Conservation (phyloP, 2,329 filamentous ascomycete genomes). For the Penicillium sp. region DNA sequence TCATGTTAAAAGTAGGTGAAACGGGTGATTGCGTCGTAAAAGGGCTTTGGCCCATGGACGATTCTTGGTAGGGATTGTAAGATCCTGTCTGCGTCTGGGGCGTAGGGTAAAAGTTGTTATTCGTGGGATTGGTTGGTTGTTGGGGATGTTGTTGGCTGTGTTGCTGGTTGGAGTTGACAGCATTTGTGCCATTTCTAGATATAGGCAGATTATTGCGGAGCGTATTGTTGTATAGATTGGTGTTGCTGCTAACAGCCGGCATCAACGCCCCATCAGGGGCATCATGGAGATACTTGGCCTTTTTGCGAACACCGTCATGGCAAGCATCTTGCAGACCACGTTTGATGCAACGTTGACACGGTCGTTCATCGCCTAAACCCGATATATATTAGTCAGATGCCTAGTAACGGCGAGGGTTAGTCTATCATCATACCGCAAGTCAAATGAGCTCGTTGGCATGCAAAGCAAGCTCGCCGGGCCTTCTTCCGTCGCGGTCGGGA, state of each 20-base stretch:
- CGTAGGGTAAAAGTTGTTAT: conserved; percentile 28
- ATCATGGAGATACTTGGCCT: conserved; percentile 97
- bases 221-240: conserved; percentile 43
- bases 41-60: conserved; percentile 44
- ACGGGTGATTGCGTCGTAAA: conserved; percentile 59
- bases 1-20: conserved; percentile 60
- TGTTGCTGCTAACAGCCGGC: conserved; percentile 66
- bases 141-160: conserved; percentile 1
- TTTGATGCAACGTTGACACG: conserved; percentile 89
- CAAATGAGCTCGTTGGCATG: conserved; percentile 91
- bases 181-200: conserved; percentile 26
- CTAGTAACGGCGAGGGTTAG: conserved; percentile 5
- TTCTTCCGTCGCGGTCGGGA: conserved; percentile 86
- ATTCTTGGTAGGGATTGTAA: conserved; percentile 44
- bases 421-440: conserved; percentile 72
- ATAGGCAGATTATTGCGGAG: conserved; percentile 30
- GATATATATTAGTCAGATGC: conserved; percentile 7
- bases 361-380: conserved; percentile 74
- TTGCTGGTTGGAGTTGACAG: conserved; percentile 21
- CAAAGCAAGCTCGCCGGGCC: conserved; percentile 87
- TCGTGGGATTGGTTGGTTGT: conserved; percentile 16
- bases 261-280: conserved; percentile 80
- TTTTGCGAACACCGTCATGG: conserved; percentile 93
- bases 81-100: conserved; percentile 25
- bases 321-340: conserved; percentile 82